A percentile compares a stretch with the other conserved stretches of the same genome.
phyloP scores from a whole-genome alignment of 805 yeast species.

The Metschnikowia dekortorum region DNA sequence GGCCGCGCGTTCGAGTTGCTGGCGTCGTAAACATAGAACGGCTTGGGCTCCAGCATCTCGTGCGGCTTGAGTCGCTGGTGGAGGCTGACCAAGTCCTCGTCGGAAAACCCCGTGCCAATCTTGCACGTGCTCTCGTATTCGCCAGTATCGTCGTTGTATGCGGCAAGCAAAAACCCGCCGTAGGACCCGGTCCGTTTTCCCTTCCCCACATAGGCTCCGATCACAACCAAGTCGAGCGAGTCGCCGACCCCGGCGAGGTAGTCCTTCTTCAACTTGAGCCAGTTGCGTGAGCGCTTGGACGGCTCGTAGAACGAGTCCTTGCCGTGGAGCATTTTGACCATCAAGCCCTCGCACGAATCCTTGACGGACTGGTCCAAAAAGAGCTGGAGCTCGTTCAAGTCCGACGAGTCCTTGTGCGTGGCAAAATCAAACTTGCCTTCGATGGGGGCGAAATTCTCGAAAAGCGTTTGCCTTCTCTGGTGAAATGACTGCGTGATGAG shows the following conservation, averaged over 20 bases:
- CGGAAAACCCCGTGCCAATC: conserved; percentile 95
- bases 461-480: conserved; percentile 64
- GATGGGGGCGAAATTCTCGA: conserved; percentile 51
- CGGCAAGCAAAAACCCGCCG: conserved; percentile 90
- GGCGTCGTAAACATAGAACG: conserved; percentile 62
- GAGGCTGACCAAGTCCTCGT: conserved; percentile 65
- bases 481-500: conserved; percentile 61
- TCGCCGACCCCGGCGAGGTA: conserved; percentile 95
- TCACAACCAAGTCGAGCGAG: conserved; percentile 85
- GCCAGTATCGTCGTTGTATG: conserved; percentile 86
- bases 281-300: conserved; percentile 87
- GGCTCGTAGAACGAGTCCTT: conserved; percentile 85
- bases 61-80: conserved; percentile 62
- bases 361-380: conserved; percentile 87
- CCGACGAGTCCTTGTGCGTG: conserved; percentile 63
- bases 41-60: conserved; percentile 58
- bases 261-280: conserved; percentile 95
- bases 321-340: conserved; percentile 88
- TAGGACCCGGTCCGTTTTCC: conserved; percentile 94
- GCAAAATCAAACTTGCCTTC: conserved; percentile 84
- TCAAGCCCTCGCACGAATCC: conserved; percentile 90
- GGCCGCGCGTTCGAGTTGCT: conserved; percentile 65
- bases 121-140: conserved; percentile 95
- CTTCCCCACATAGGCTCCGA: conserved; percentile 90
- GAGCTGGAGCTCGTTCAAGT: conserved; percentile 67